Base-by-base conservation (phyloP, 75 land plant genomes). In the Pinus tabuliformis region DNA sequence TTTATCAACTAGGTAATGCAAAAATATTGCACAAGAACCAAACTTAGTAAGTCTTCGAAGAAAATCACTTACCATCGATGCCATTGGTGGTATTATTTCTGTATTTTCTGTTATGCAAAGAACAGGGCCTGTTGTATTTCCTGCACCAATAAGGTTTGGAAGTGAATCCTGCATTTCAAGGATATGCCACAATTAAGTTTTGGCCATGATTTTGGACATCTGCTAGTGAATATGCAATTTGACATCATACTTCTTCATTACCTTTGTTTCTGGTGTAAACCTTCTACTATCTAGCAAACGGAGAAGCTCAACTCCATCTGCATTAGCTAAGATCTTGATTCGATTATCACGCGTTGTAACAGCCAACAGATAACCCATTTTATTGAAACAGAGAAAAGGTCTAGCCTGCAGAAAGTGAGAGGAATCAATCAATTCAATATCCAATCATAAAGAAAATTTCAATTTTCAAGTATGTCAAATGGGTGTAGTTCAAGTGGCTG, bases 321-420 rank as follows among this genome's bases (percentile, higher is more conserved):
- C 21, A 54, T 82, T 89, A 9, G 90, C 90, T 37, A 90, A 70
- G 33, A 91, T 88, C 72, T 85, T 86, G 66, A 88, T 82, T 1
- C 88, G 88, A 82, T 91, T 91, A 1, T 91, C 92, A 82, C 57
- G 79, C 16, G 92, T 86, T 59, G 92, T 83, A 21, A 88, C 86
- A 15, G 92, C 92, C 21, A 88, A 81, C 37, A 91, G 58, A 7
- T 86, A 78, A 11, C 88, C 92, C 54, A 85, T 88, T 75, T 82
- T 83, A 65, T 91, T 91, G 78, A 91, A 91, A 58, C 90, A 79
- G 14, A 88, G 62, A 3, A 85, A 57, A 73, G 90, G 92, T 73
- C 81, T 82, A 59, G 88, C 87, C 92, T 90, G 9, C 52, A 45
- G 7, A 15, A 6, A 1, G 18, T 1, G 7, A 36, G 52, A 16